These are phyloP conservation scores for Geosiphon pyriformis DNA, from an alignment of 192 early-diverging fungal genomes.

Conservation along the genomic window DNA sequence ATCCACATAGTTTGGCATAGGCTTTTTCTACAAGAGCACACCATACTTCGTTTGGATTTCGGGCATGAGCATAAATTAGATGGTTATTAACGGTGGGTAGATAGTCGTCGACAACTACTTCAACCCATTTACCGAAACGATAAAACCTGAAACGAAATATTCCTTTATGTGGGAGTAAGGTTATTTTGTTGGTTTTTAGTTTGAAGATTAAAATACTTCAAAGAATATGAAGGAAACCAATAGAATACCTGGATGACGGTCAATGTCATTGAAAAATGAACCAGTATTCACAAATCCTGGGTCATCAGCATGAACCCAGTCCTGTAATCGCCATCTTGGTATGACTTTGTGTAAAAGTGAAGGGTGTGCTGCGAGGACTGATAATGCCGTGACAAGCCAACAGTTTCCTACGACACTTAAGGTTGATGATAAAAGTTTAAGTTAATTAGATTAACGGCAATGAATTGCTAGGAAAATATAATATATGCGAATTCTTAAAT, in stretches of 20 bases:
- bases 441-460: no score
- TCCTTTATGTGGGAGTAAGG: constrained; percentile 11
- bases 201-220: not conserved
- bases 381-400: constrained; percentile 23
- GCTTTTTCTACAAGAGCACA: constrained; percentile 46
- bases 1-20: constrained; percentile 44
- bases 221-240: not conserved
- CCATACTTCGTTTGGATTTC: constrained; percentile 42
- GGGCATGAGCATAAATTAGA: constrained; percentile 39
- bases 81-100: constrained; percentile 31
- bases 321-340: constrained; percentile 17
- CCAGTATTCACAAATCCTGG: constrained; percentile 3
- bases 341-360: constrained; percentile 18
- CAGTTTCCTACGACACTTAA: constrained; percentile 25
- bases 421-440: no score
- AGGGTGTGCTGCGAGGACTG: constrained; percentile 20
- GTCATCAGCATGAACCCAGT: constrained; percentile 22
- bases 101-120: constrained; percentile 49
- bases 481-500: no score
- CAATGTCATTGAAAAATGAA: constrained; percentile 14
- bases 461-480: no score
- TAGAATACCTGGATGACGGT: constrained; percentile 21
- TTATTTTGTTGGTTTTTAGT: no score
- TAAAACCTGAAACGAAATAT: constrained; percentile 47
- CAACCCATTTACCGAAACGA: constrained; percentile 42